Evolutionary conservation across 2,329 filamentous ascomycete species (phyloP).

Genomic region (Ophiostoma australiae): DNA sequence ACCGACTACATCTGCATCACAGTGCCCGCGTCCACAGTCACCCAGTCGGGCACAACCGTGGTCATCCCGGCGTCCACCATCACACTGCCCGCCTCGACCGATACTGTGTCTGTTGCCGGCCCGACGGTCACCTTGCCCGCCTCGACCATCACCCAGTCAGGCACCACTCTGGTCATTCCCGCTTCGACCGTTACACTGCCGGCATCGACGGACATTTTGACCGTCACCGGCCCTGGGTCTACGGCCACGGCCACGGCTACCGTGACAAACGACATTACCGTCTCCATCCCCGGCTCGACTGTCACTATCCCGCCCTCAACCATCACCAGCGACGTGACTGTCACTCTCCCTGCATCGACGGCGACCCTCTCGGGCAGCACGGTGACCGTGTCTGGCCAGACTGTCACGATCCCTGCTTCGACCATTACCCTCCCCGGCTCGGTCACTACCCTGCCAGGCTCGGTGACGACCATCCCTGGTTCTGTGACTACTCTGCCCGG

Average conservation of each 20-base stretch:
- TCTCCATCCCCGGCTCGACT: conserved; percentile 9
- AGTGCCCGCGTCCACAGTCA: neutral
- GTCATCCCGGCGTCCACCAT: conserved; percentile 23
- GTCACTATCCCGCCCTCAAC: conserved; percentile 25
- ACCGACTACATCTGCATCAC: neutral
- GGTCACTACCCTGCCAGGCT: conserved; percentile 25
- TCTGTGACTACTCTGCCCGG: conserved; percentile 17
- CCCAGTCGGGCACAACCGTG: conserved; percentile 1
- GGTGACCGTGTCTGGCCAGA: conserved; percentile 7
- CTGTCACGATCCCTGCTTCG: conserved; percentile 22
- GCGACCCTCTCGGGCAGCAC: conserved; percentile 23
- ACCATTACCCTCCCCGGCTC: conserved; percentile 26
- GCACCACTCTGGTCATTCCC: conserved; percentile 26
- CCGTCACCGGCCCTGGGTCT: conserved; percentile 22
- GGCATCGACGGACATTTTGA: conserved; percentile 27
- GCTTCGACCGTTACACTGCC: conserved; percentile 19
- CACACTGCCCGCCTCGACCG: conserved; percentile 23
- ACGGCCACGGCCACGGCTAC: conserved; percentile 20
- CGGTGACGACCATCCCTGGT: conserved; percentile 21
- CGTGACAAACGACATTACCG: conserved; percentile 6
- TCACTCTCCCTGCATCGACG: conserved; percentile 15
- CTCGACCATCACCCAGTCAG: conserved; percentile 22
- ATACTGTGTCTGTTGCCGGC: neutral
- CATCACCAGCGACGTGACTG: neutral
- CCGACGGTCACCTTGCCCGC: conserved; percentile 23